A percentile compares a stretch with the other conserved stretches of the same genome.
phyloP scores from a whole-genome alignment of 805 yeast species.

The Ogataea pilisensis region DNA sequence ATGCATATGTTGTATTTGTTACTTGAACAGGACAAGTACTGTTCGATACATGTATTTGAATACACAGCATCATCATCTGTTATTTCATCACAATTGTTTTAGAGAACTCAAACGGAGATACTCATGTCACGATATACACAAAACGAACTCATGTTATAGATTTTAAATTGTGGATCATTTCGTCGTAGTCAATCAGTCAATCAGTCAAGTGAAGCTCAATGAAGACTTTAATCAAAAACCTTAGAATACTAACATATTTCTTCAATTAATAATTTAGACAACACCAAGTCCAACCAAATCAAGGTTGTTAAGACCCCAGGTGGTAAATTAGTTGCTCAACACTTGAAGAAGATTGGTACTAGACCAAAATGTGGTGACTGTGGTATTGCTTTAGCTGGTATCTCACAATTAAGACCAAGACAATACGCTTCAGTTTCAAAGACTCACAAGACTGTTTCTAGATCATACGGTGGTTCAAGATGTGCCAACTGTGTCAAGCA shows the following conservation, averaged over 20 bases:
- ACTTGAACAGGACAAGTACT: too few relatives aligned
- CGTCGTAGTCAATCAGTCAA: too few relatives aligned
- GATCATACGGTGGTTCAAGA: conserved; percentile 99
- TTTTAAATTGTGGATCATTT: too few relatives aligned
- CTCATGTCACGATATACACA: too few relatives aligned
- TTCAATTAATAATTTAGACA: conserved; percentile 51
- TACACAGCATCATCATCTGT: too few relatives aligned
- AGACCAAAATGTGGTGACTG: conserved; percentile 89
- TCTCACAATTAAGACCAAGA: conserved; percentile 97
- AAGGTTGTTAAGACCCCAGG: conserved; percentile 99
- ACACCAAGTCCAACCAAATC: conserved; percentile 99
- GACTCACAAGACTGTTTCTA: conserved; percentile 97
- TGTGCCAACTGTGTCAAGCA: conserved; percentile 99
- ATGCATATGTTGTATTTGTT: too few relatives aligned
- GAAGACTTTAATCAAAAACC: too few relatives aligned
- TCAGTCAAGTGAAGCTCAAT: too few relatives aligned
- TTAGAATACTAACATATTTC: conserved; percentile 21
- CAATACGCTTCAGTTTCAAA: conserved; percentile 91
- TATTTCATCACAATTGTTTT: too few relatives aligned
- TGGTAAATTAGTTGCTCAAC: conserved; percentile 98
- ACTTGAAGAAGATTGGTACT: conserved; percentile 86
- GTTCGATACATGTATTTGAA: too few relatives aligned
- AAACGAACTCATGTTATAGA: too few relatives aligned
- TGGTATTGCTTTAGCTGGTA: conserved; percentile 61
- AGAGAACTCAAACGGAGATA: too few relatives aligned